phyloP scores from a whole-genome alignment of 192 early-diverging fungal species.

The Coemansia aciculifera region DNA sequence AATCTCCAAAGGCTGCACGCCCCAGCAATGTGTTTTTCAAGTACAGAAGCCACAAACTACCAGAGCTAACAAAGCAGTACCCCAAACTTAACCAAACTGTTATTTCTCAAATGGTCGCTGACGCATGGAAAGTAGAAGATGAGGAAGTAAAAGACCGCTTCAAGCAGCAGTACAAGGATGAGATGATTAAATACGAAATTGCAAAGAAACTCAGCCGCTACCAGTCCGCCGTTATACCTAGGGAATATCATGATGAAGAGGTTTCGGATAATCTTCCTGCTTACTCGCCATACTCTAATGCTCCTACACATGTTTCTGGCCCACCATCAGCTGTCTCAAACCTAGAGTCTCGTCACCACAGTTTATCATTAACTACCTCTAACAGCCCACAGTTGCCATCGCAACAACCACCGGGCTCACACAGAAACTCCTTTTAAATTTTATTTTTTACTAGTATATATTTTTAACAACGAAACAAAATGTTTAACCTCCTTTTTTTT shows the following conservation, averaged over 20 bases:
- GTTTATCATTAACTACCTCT: background rate
- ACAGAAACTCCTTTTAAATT: background rate
- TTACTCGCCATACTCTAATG: background rate
- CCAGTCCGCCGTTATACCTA: background rate
- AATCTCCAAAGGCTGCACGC: constrained; percentile 15
- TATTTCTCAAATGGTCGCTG: constrained; percentile 55
- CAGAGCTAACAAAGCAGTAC: constrained; percentile 35
- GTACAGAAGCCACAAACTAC: constrained; percentile 53
- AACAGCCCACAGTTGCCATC: background rate
- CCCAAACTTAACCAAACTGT: constrained; percentile 55
- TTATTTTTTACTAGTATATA: background rate
- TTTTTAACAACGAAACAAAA: background rate
- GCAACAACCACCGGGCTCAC: background rate
- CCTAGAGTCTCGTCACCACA: background rate
- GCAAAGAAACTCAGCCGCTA: constrained; percentile 29
- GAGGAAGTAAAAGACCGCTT: constrained; percentile 44
- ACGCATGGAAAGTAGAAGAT: constrained; percentile 52
- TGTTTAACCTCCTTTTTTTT: background rate
- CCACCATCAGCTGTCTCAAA: background rate
- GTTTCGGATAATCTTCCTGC: background rate
- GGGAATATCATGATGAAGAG: background rate
- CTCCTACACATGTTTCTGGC: background rate
- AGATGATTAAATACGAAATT: constrained; percentile 51
- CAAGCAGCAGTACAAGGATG: constrained; percentile 43
- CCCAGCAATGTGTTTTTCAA: constrained; percentile 59